Base-by-base conservation (phyloP, 1,284 basidiomycete genomes). In the Cutaneotrichosporon cavernicola region DNA sequence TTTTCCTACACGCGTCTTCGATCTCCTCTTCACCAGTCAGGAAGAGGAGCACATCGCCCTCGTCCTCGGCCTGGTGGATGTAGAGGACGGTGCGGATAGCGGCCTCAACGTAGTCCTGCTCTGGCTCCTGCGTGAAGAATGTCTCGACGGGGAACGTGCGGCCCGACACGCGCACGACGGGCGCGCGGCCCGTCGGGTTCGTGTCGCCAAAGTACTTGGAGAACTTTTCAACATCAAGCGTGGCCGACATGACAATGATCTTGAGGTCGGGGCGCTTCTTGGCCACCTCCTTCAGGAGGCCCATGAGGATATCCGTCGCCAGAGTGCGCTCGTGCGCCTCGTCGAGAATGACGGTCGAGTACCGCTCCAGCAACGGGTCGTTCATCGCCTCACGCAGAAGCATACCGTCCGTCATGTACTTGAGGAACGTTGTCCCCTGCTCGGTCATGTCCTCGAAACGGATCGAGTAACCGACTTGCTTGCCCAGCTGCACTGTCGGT, bases 371-470 rank as follows among this genome's bases (percentile, higher is more conserved):
- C 56, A 88, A 86, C 36, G 91, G 90, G 80, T 99, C 97, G 80
- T 96, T 92, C 92, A 98, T 97, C 8, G 94, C 95, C 83, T 98
- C 95, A 47, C 95, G 89, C 32, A 97, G 85, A 65, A 94, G 86
- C 94, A 98, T 97, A 86, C 96, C 96, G 72, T 99, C 96, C 13
- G 96, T 99, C 95, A 99, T 97, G 83, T 99, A 98, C 79, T 96
- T 95, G 71, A 97, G 84, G 80, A 97, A 95, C 0, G 94, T 97
- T 9, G 88, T 91, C 0, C 90, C 91, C 0, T 87, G 86, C 69
- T 93, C 90, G 11, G 95, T 97, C 89, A 94, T 92, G 77, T 99
- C 96, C 80, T 99, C 96, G 81, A 99, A 99, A 78, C 97, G 92
- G 75, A 98, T 98, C 4, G 92, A 93, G 81, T 99, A 99, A 69